A percentile compares a stretch with the other conserved stretches of the same genome.
Evolutionary conservation across 1,284 basidiomycete genomes (phyloP).

Genomic region (Rhodotorula sp.): DNA sequence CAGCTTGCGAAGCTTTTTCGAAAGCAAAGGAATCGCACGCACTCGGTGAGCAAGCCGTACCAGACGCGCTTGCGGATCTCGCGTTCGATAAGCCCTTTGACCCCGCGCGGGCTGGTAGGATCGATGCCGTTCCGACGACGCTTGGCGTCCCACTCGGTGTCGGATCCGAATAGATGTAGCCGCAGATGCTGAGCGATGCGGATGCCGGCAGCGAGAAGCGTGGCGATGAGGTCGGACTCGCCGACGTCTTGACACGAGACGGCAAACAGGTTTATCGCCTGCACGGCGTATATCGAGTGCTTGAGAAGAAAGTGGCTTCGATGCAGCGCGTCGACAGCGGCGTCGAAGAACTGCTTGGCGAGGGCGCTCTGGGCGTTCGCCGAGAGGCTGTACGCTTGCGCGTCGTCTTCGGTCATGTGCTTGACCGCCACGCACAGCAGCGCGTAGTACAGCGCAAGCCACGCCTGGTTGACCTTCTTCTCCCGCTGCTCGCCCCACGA

Average conservation of each 20-base stretch:
- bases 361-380: neutral
- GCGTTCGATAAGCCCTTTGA: constrained; percentile 35
- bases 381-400: constrained; percentile 1
- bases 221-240: constrained; percentile 37
- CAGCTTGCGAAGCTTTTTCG: neutral
- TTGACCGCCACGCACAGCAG: constrained; percentile 34
- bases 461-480: constrained; percentile 29
- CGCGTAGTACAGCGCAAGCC: constrained; percentile 36
- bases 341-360: constrained; percentile 34
- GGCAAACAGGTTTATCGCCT: constrained; percentile 32
- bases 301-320: constrained; percentile 36
- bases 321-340: constrained; percentile 27
- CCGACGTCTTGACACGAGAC: constrained; percentile 33
- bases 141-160: constrained; percentile 34
- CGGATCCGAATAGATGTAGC: constrained; percentile 34
- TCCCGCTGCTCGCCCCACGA: constrained; percentile 17
- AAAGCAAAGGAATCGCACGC: neutral
- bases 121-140: constrained; percentile 29
- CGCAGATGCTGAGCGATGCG: constrained; percentile 36
- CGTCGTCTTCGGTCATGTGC: constrained; percentile 30
- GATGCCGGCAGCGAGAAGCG: constrained; percentile 31
- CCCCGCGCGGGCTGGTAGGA: constrained; percentile 22
- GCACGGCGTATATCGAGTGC: constrained; percentile 32
- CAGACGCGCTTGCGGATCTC: constrained; percentile 40
- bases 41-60: constrained; percentile 34